phyloP scores from a whole-genome alignment of 73 alveolate genomes.

The Tetrahymena thermophila region DNA sequence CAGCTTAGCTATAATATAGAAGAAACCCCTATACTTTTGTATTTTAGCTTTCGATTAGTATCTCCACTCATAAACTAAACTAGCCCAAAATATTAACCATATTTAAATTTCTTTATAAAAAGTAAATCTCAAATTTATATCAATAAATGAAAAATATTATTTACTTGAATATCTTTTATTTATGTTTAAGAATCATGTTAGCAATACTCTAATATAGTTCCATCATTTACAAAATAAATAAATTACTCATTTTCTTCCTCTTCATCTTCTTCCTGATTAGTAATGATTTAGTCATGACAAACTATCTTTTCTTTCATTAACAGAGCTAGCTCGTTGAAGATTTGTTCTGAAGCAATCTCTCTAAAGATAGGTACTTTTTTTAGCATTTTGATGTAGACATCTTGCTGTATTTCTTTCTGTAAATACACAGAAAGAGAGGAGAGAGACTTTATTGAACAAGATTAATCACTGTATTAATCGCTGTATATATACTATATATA shows the following conservation, averaged over 20 bases:
- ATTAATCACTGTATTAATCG: neutral
- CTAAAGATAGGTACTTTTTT: neutral
- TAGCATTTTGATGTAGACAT: neutral
- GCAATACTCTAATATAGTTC: neutral
- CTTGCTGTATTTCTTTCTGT: neutral
- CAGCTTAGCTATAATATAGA: neutral
- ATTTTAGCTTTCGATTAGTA: neutral
- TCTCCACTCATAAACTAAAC: neutral
- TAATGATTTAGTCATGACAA: neutral
- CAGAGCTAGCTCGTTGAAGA: neutral
- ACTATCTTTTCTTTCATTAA: neutral
- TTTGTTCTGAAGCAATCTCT: neutral
- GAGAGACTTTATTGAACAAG: neutral
- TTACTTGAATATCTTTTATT: neutral
- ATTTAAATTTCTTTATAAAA: neutral
- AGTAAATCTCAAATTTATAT: neutral
- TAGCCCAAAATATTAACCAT: neutral
- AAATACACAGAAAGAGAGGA: neutral
- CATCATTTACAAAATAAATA: neutral
- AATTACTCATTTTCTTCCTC: neutral
- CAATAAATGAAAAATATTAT: no score
- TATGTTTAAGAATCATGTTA: neutral
- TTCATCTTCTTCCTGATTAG: neutral
- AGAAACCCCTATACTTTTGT: neutral
- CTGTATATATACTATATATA: neutral